Evolutionary conservation across 2,329 filamentous ascomycete genomes (phyloP).

Genomic region (Aspergillus oerlinghausenensis): DNA sequence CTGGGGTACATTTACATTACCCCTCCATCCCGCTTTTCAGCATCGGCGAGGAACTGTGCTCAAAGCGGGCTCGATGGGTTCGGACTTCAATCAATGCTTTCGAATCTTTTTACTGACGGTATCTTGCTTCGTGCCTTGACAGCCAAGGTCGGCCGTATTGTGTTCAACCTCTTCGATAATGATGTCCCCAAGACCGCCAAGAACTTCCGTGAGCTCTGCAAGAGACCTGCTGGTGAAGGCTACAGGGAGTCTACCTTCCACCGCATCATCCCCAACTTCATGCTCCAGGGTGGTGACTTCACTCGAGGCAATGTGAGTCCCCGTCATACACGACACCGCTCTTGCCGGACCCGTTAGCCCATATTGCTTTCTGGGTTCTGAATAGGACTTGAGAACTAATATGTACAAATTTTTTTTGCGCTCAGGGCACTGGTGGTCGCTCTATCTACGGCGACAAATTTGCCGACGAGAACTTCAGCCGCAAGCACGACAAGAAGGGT

Average conservation of each 20-base stretch:
- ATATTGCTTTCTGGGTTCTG: not conserved
- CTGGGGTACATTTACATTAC: slow-evolving; percentile 11
- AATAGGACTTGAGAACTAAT: slow-evolving; percentile 8
- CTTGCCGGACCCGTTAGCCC: not conserved
- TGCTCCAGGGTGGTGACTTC: slow-evolving; percentile 96
- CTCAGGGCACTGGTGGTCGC: slow-evolving; percentile 79
- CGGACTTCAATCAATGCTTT: slow-evolving; percentile 2
- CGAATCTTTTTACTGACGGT: slow-evolving; percentile 20
- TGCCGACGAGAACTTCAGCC: slow-evolving; percentile 82
- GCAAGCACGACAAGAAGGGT: slow-evolving; percentile 69
- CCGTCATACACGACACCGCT: not conserved
- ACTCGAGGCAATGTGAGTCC: slow-evolving; percentile 78
- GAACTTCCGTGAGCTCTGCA: slow-evolving; percentile 85
- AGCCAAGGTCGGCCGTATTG: slow-evolving; percentile 76
- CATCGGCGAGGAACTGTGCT: not conserved
- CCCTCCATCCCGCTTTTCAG: slow-evolving; percentile 1
- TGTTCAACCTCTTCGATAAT: slow-evolving; percentile 82
- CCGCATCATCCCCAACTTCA: slow-evolving; percentile 88
- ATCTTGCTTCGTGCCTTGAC: slow-evolving; percentile 17
- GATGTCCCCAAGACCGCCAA: slow-evolving; percentile 80
- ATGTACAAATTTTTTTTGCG: not conserved
- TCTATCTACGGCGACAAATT: slow-evolving; percentile 97
- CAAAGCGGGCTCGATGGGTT: not conserved
- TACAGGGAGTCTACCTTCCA: slow-evolving; percentile 84
- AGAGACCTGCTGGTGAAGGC: slow-evolving; percentile 72